Conservation (phyloP, 345 rosid species). For the Pelargonium nanum region DNA sequence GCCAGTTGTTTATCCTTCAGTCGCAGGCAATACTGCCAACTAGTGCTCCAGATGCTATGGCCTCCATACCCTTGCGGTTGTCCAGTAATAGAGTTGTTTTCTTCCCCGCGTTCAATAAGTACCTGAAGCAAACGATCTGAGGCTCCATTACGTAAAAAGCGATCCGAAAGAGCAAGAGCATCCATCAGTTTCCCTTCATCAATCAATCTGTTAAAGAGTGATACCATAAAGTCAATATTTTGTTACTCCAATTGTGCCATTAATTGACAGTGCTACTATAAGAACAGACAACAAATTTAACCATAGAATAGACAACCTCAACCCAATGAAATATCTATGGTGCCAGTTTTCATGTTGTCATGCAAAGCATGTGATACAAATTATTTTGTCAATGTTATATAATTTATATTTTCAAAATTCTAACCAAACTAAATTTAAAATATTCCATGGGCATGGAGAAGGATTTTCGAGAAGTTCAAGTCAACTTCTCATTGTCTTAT, state of each 20-base stretch:
- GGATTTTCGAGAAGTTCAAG: too few relatives aligned
- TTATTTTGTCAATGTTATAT: not conserved
- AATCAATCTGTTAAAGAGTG: conserved; percentile 44
- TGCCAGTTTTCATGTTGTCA: not conserved
- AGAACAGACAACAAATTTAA: not conserved
- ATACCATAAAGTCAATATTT: conserved; percentile 5
- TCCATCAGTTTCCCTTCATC: conserved; percentile 85
- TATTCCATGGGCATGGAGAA: too few relatives aligned
- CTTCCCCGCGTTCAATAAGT: conserved; percentile 67
- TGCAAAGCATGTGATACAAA: not conserved
- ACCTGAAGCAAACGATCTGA: conserved; percentile 81
- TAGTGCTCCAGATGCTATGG: conserved; percentile 57
- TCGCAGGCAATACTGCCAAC: conserved; percentile 96
- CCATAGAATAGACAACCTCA: not conserved
- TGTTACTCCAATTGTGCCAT: conserved; percentile 8
- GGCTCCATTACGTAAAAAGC: conserved; percentile 81
- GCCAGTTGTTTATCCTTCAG: conserved; percentile 88
- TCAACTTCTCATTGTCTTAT: too few relatives aligned
- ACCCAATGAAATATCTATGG: too few relatives aligned
- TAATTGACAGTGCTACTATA: not conserved
- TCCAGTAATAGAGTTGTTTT: conserved; percentile 38
- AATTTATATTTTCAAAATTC: not conserved
- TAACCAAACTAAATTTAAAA: not conserved
- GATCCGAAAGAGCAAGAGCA: conserved; percentile 97
- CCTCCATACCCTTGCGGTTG: conserved; percentile 48